These are phyloP conservation scores for Platanus orientalis DNA, from an alignment of 164 flowering plant species.

Conservation along the genomic window DNA sequence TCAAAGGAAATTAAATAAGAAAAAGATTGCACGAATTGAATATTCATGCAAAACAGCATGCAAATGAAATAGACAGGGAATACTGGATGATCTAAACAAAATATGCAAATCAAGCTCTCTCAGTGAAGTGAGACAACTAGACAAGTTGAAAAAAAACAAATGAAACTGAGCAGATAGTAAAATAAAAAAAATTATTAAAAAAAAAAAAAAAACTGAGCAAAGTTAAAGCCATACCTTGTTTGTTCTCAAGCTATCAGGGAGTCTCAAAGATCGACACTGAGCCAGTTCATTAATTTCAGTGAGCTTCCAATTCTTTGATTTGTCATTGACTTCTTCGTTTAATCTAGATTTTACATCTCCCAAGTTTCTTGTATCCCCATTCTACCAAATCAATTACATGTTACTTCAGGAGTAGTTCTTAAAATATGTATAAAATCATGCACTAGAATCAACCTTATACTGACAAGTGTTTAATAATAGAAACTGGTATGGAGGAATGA, in stretches of 20 bases:
- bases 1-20: too few species aligned
- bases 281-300: conserved; percentile 63
- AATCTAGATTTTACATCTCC: conserved; percentile 68
- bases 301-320: conserved; percentile 79
- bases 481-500: not conserved
- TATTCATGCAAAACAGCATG: too few species aligned
- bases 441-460: not conserved
- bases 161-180: too few species aligned
- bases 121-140: too few species aligned
- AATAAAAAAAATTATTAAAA: too few species aligned
- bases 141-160: too few species aligned
- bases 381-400: conserved; percentile 26
- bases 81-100: too few species aligned
- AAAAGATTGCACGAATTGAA: too few species aligned
- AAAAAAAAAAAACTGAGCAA: too few species aligned
- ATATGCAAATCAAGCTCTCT: too few species aligned
- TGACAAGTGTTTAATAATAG: not conserved
- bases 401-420: not conserved
- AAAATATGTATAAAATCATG: not conserved
- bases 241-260: conserved; percentile 50
- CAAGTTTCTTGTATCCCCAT: conserved; percentile 56
- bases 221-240: conserved; percentile 68
- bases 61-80: too few species aligned
- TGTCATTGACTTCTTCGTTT: conserved; percentile 58
- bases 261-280: conserved; percentile 61